Evolutionary conservation across 2,329 filamentous ascomycete genomes (phyloP), one percentile per base, ranked within the genome.

Genomic region (Apiospora rasikravindrae): DNA sequence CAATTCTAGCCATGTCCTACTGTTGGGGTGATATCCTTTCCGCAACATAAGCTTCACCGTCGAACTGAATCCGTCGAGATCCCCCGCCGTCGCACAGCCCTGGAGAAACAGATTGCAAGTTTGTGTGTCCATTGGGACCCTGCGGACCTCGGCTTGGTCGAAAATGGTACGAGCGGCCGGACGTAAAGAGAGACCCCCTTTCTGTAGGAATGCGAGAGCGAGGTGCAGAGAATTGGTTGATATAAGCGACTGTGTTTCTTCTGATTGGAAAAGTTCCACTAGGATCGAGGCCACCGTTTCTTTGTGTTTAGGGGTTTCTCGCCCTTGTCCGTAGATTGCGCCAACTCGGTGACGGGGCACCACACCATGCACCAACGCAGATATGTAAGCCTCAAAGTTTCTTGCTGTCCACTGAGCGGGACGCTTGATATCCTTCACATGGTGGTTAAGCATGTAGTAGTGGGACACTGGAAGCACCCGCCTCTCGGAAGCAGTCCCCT

Each of bases 371-470:
- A 79, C 77, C 42, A 81, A 61, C 10, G 75, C 71, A 16, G 76
- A 75, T 24, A 81, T 76, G 44, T 81, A 80, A 70, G 73, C 40
- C 69, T 79, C 77, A 16, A 81, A 77, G 6, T 77, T 77, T 22
- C 47, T 40, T 70, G 76, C 77, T 0, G 77, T 81, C 79, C 79
- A 80, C 24, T 69, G 51, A 3, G 67, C 33, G 37, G 80, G 80
- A 14, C 64, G 73, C 14, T 70, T 57, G 16, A 81, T 78, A 19
- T 77, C 66, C 47, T 79, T 77, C 29, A 77, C 78, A 40, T 77
- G 76, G 8, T 19, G 74, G 1, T 67, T 75, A 37, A 80, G 72
- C 2, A 4, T 16, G 57, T 79, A 79, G 1, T 47, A 26, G 22
- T 10, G 66, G 14, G 19, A 26, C n/a, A 22, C 13, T 16, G 66